Conservation (phyloP, 2,329 filamentous ascomycete species). For the Botrytis porri region DNA sequence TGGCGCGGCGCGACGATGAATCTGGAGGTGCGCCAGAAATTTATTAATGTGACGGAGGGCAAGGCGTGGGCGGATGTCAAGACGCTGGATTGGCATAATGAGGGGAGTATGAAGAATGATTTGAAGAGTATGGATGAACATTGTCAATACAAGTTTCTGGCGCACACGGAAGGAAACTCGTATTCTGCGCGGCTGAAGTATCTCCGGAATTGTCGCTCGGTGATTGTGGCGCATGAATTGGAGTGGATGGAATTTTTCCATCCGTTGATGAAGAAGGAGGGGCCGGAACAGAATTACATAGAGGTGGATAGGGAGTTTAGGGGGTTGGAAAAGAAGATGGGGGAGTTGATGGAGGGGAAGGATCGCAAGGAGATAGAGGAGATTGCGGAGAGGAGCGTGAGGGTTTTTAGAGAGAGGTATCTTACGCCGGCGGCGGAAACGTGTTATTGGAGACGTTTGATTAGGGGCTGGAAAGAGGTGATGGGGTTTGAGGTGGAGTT, state of each 20-base stretch:
- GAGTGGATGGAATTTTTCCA: slow-evolving; percentile 20
- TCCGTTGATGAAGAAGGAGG: slow-evolving; percentile 38
- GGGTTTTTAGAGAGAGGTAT: slow-evolving; percentile 42
- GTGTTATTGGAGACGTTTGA: slow-evolving; percentile 50
- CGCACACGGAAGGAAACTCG: slow-evolving; percentile 13
- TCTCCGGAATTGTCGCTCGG: slow-evolving; percentile 10
- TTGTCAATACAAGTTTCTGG: slow-evolving; percentile 17
- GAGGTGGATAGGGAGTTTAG: slow-evolving; percentile 35
- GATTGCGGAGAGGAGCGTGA: slow-evolving; percentile 14
- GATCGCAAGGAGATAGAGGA: slow-evolving; percentile 40
- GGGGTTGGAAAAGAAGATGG: slow-evolving; percentile 46
- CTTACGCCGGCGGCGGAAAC: slow-evolving; percentile 48
- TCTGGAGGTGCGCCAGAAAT: slow-evolving; percentile 19
- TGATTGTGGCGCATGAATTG: slow-evolving; percentile 14
- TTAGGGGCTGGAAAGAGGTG: slow-evolving; percentile 45
- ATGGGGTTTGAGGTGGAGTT: slow-evolving; percentile 20
- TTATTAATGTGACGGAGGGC: slow-evolving; percentile 27
- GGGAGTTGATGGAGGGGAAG: slow-evolving; percentile 14
- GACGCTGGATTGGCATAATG: slow-evolving; percentile 19
- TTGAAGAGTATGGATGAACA: slow-evolving; percentile 16
- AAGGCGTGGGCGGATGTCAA: slow-evolving; percentile 48
- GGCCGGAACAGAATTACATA: slow-evolving; percentile 42
- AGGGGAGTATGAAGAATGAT: slow-evolving; percentile 16
- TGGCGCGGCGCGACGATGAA: slow-evolving; percentile 50
- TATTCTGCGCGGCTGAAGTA: slow-evolving; percentile 14